phyloP scores from a whole-genome alignment of 768 basidiomycete species.

The Lactarius quietus region DNA sequence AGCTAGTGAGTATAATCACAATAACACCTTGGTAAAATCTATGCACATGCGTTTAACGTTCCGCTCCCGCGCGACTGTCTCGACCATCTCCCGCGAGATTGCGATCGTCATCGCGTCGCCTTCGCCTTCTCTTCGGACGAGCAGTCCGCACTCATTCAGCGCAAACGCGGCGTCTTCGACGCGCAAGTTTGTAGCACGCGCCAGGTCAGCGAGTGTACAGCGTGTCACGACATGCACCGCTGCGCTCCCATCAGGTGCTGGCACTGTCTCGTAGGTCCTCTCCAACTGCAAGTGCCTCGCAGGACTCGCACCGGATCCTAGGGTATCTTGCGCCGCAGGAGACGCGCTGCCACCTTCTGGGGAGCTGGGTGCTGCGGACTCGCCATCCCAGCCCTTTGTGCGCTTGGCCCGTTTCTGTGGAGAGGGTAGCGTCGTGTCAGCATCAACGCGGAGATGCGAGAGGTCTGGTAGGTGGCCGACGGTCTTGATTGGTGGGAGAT shows the following conservation, averaged over 20 bases:
- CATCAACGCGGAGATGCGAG: conserved; percentile 21
- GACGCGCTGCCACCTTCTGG: conserved; percentile 18
- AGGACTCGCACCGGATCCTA: conserved; percentile 38
- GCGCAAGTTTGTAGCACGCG: conserved; percentile 74
- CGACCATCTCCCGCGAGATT: conserved; percentile 63
- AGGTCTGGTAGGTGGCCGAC: conserved; percentile 37
- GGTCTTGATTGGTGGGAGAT: conserved; percentile 44
- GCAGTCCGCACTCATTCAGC: conserved; percentile 79
- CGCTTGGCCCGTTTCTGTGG: conserved; percentile 20
- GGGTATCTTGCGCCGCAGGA: conserved; percentile 14
- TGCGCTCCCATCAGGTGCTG: conserved; percentile 64
- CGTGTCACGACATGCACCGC: conserved; percentile 62
- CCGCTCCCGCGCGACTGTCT: conserved; percentile 60
- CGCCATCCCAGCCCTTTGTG: conserved; percentile 73
- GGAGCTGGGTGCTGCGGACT: conserved; percentile 41
- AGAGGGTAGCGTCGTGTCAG: conserved; percentile 1
- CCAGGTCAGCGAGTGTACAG: conserved; percentile 76
- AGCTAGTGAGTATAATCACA: conserved; percentile 32
- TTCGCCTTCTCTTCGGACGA: conserved; percentile 40
- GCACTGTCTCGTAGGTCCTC: conserved; percentile 55
- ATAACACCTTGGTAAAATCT: conserved; percentile 53
- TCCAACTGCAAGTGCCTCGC: conserved; percentile 34
- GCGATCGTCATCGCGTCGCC: conserved; percentile 45
- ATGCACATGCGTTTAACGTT: conserved; percentile 70
- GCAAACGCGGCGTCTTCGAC: conserved; percentile 88